Evolutionary conservation across 208 protist genomes (phyloP).

Genomic region (Trichomonas vaginalis): DNA sequence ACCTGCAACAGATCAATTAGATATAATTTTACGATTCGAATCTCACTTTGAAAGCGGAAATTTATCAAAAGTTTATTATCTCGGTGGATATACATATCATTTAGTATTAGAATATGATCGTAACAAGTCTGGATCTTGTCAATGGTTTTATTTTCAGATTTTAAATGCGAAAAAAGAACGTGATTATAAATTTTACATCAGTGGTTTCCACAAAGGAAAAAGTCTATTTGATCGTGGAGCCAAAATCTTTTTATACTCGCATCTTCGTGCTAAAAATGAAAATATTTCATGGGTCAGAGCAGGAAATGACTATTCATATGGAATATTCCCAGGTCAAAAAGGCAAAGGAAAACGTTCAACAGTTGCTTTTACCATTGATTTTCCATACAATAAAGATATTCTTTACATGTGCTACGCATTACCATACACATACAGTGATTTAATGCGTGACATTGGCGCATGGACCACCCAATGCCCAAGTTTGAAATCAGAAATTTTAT

Average conservation of each 20-base stretch:
- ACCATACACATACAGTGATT: conserved; percentile 77
- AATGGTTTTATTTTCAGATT: conserved; percentile 5
- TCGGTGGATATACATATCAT: not conserved
- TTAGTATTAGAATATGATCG: not conserved
- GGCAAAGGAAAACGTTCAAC: conserved; percentile 32
- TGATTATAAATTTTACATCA: not conserved
- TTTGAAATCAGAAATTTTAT: not conserved
- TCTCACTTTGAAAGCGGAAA: conserved; percentile 10
- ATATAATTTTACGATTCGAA: not conserved
- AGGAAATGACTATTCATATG: not conserved
- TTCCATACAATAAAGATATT: conserved; percentile 50
- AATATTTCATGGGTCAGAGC: not conserved
- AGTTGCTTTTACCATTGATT: conserved; percentile 62
- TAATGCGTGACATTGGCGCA: conserved; percentile 24
- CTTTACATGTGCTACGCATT: conserved; percentile 77
- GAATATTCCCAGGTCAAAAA: not conserved
- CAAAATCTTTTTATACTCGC: not conserved
- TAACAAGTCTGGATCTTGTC: not conserved
- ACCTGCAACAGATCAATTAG: not conserved
- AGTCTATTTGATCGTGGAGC: not conserved
- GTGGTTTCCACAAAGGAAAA: not conserved
- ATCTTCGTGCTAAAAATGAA: not conserved
- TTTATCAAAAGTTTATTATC: not conserved
- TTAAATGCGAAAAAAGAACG: not conserved
- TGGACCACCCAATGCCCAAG: not conserved